A percentile compares a stretch with the other conserved stretches of the same genome.
Evolutionary conservation across 1,284 basidiomycete genomes (phyloP).

Genomic region (Cutaneotrichosporon arboriforme): DNA sequence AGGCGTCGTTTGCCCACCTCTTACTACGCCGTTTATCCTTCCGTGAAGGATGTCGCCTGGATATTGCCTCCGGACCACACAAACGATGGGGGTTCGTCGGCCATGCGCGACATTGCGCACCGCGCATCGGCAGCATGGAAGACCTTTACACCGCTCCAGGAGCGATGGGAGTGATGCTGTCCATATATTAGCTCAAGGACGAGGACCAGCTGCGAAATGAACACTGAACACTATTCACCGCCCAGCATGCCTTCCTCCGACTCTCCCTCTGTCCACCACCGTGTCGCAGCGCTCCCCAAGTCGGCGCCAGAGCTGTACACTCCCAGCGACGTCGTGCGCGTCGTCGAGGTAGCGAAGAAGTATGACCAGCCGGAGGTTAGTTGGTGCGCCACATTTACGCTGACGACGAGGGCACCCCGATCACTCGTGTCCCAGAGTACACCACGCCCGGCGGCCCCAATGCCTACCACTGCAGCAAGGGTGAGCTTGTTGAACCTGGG

Average conservation of each 20-base stretch:
- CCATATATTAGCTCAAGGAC: neutral
- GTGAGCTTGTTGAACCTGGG: slow-evolving; percentile 11
- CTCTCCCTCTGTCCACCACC: neutral
- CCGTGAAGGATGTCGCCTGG: too few species aligned
- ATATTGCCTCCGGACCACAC: too few species aligned
- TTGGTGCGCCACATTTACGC: neutral
- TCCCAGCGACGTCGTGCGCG: slow-evolving; percentile 19
- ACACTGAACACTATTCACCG: neutral
- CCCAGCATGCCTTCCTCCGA: slow-evolving; percentile 2
- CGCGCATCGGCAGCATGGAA: too few species aligned
- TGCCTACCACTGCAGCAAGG: slow-evolving; percentile 29
- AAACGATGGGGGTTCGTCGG: neutral
- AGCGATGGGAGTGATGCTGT: neutral
- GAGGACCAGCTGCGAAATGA: neutral
- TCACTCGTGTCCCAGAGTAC: slow-evolving; percentile 32
- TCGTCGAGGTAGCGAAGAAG: slow-evolving; percentile 36
- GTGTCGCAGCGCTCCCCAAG: slow-evolving; percentile 4
- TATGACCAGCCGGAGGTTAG: slow-evolving; percentile 27
- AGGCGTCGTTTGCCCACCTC: too few species aligned
- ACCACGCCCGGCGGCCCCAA: slow-evolving; percentile 31
- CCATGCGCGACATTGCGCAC: neutral
- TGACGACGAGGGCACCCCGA: slow-evolving; percentile 17
- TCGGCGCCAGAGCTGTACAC: slow-evolving; percentile 10
- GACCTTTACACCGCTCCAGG: neutral
- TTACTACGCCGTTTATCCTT: too few species aligned